Percentiles rank a stretch among this genome's conserved stretches.
Evolutionary conservation across 2,329 filamentous ascomycete species (phyloP).

Genomic region (Byssoonygena ceratinophila): DNA sequence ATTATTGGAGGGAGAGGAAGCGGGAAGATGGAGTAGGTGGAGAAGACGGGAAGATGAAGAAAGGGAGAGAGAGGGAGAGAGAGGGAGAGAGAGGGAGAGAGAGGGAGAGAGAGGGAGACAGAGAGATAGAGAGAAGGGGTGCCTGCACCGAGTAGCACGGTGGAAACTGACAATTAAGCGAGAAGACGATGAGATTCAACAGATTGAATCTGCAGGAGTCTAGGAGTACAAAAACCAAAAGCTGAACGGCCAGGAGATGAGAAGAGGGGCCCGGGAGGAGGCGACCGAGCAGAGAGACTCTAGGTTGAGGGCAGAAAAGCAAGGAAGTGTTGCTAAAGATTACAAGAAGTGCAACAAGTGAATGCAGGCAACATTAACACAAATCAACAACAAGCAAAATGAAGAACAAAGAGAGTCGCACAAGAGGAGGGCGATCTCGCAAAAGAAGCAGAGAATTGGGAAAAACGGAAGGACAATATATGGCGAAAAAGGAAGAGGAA

Average conservation of each 20-base stretch:
- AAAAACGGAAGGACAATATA: not conserved
- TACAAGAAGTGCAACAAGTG: constrained; percentile 3
- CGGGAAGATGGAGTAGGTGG: not conserved
- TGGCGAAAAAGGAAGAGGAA: not conserved
- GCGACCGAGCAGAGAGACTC: too few species aligned
- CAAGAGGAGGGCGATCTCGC: not conserved
- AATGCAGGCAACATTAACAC: not conserved
- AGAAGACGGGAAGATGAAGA: not conserved
- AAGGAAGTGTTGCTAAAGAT: not conserved
- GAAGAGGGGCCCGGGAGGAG: too few species aligned
- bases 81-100: not conserved
- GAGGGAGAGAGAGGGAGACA: not conserved
- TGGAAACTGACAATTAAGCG: not conserved
- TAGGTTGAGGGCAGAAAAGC: too few species aligned
- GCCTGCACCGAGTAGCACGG: constrained; percentile 5
- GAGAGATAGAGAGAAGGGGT: constrained; percentile 1
- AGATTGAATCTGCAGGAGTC: not conserved
- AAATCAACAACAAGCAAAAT: not conserved
- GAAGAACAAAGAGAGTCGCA: not conserved
- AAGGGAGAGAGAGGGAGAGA: not conserved
- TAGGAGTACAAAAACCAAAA: not conserved
- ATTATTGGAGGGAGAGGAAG: not conserved
- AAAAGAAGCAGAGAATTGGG: not conserved
- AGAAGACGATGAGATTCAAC: not conserved
- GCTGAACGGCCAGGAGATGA: too few species aligned